Percentiles rank a stretch among this genome's conserved stretches.
Evolutionary conservation across 306 rosid genomes (phyloP).

Genomic region (Delonix regia): DNA sequence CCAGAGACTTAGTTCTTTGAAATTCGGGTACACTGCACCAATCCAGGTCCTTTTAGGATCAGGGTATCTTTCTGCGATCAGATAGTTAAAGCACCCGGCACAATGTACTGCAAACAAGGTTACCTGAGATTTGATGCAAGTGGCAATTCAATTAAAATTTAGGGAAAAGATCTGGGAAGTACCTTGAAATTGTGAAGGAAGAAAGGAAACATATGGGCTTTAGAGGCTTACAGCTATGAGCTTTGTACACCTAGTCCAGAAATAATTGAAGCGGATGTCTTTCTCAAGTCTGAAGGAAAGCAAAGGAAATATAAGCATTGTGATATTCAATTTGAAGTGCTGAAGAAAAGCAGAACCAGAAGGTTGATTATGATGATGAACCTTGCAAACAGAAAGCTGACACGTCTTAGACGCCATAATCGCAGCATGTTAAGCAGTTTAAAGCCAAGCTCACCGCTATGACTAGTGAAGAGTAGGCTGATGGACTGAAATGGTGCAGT

Average conservation of each 20-base stretch:
- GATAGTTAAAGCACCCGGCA: conserved; percentile 82
- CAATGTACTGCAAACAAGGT: conserved; percentile 85
- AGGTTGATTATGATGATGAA: conserved; percentile 31
- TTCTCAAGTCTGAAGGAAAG: conserved; percentile 73
- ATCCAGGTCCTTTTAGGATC: conserved; percentile 76
- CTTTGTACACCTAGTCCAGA: conserved; percentile 89
- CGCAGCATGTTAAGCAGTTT: conserved; percentile 80
- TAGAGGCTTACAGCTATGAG: conserved; percentile 73
- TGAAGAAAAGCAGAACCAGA: conserved; percentile 14
- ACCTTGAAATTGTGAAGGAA: neutral
- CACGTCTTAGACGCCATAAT: conserved; percentile 88
- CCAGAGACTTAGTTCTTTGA: conserved; percentile 70
- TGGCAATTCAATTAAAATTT: neutral
- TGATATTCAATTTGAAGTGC: conserved; percentile 19
- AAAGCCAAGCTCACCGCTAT: conserved; percentile 61
- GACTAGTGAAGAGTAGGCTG: conserved; percentile 60
- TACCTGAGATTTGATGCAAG: conserved; percentile 58
- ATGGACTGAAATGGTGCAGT: conserved; percentile 82
- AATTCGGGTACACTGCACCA: conserved; percentile 74
- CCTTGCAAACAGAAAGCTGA: conserved; percentile 90
- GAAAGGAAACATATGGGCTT: conserved; percentile 1
- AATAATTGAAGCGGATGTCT: conserved; percentile 86
- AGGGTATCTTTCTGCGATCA: conserved; percentile 76
- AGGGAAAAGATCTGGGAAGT: neutral
- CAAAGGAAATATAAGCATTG: conserved; percentile 34